Conservation (phyloP, 129 eudicot species). For the Gnaphalium uliginosum region DNA sequence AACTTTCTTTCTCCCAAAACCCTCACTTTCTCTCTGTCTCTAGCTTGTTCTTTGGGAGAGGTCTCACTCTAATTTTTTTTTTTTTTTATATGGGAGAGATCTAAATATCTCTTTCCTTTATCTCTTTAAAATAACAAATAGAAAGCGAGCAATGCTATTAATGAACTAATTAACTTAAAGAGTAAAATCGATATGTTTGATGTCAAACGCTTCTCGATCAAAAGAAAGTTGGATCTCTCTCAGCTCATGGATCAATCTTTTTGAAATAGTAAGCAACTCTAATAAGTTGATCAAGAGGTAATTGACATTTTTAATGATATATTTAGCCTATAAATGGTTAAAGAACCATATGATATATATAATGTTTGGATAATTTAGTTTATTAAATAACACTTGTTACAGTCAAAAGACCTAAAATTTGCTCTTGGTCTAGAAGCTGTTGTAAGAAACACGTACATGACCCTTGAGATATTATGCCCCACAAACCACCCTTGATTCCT, state of each 20-base stretch:
- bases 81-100: conserved; percentile 8
- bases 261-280: background rate
- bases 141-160: background rate
- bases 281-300: background rate
- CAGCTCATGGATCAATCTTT: background rate
- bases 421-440: background rate
- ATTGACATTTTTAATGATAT: too few relatives aligned
- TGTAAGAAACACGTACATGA: conserved; percentile 36
- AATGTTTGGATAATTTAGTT: too few relatives aligned
- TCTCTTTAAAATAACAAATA: background rate
- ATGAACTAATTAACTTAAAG: too few relatives aligned
- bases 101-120: conserved; percentile 1
- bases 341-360: background rate
- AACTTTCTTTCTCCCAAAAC: conserved; percentile 19
- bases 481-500: conserved; percentile 45
- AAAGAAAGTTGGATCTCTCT: background rate
- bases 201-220: background rate
- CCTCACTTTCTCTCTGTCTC: background rate
- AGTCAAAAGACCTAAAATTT: background rate
- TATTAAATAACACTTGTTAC: background rate
- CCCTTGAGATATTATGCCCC: conserved; percentile 44
- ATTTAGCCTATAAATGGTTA: background rate
- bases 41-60: background rate
- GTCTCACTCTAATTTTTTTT: background rate
- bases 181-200: background rate